Conservation (phyloP, 768 basidiomycete genomes). For the Tephrocybe sp. region DNA sequence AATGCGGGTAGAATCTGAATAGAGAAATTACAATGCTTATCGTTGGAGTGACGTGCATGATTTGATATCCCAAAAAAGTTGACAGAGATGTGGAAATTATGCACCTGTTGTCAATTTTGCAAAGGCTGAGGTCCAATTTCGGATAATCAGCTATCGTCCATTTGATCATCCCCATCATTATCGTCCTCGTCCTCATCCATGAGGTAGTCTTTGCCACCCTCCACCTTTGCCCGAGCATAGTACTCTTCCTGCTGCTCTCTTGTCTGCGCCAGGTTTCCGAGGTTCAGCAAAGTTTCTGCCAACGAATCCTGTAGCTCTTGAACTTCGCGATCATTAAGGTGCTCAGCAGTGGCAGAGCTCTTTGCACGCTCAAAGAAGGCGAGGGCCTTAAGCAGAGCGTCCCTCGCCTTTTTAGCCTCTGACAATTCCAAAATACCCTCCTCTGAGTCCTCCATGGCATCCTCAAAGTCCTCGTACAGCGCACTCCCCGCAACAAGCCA, state of each 20-base stretch:
- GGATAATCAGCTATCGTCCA: conserved; percentile 11
- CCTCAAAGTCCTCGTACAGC: conserved; percentile 52
- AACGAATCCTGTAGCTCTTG: conserved; percentile 34
- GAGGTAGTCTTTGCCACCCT: conserved; percentile 39
- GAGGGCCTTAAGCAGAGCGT: conserved; percentile 43
- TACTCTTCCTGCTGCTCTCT: conserved; percentile 45
- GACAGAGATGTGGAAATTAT: background rate
- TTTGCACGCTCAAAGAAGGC: conserved; percentile 40
- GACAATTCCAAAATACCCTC: conserved; percentile 34
- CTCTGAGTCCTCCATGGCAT: conserved; percentile 44
- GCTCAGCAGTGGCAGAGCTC: conserved; percentile 20
- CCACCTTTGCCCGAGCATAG: conserved; percentile 47
- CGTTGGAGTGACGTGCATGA: background rate
- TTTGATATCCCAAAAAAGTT: background rate
- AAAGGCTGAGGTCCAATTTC: background rate
- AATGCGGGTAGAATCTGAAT: background rate
- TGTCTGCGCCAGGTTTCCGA: conserved; percentile 57
- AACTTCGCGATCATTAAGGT: conserved; percentile 15
- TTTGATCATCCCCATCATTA: conserved; percentile 16
- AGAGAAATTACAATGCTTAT: background rate
- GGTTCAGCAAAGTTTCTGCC: conserved; percentile 54
- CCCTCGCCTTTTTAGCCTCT: conserved; percentile 56
- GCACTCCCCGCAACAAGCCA: conserved; percentile 58
- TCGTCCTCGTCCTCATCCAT: conserved; percentile 25
- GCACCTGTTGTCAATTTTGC: background rate